Evolutionary conservation across 192 early-diverging fungal genomes (phyloP).

Genomic region (Geosiphon pyriformis): DNA sequence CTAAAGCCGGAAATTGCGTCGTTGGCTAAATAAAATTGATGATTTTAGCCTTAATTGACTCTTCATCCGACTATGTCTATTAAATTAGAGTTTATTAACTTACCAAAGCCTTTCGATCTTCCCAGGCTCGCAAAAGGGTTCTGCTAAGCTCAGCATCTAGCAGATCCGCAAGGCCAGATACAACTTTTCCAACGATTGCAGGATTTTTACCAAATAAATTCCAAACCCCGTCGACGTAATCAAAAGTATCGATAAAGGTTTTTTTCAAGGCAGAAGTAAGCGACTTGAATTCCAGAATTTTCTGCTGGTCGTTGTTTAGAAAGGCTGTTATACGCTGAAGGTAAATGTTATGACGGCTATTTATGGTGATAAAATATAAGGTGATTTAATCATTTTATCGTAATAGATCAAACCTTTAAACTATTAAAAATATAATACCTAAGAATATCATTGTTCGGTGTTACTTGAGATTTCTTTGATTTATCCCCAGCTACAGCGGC

Average conservation of each 20-base stretch:
- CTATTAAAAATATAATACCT: too few species aligned
- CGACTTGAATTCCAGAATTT: slow-evolving; percentile 43
- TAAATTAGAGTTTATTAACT: neutral
- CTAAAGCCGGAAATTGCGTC: slow-evolving; percentile 24
- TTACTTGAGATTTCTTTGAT: neutral
- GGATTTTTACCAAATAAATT: slow-evolving; percentile 33
- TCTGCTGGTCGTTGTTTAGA: slow-evolving; percentile 29
- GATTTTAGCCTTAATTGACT: neutral
- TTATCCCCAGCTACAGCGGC: neutral
- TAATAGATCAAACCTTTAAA: too few species aligned
- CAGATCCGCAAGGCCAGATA: slow-evolving; percentile 45
- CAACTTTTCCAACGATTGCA: slow-evolving; percentile 41
- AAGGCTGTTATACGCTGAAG: slow-evolving; percentile 35
- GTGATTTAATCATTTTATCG: neutral
- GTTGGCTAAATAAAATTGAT: neutral
- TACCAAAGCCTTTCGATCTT: slow-evolving; percentile 58
- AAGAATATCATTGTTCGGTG: too few species aligned
- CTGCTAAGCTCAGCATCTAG: slow-evolving; percentile 47
- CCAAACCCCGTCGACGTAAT: slow-evolving; percentile 39
- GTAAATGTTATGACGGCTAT: slow-evolving; percentile 36
- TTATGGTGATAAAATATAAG: neutral
- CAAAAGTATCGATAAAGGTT: slow-evolving; percentile 32
- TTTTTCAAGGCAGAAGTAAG: slow-evolving; percentile 46
- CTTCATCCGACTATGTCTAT: neutral
- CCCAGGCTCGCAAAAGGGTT: slow-evolving; percentile 61